Evolutionary conservation across 1,139 yeast species (phyloP).

Genomic region (Candida sp.): DNA sequence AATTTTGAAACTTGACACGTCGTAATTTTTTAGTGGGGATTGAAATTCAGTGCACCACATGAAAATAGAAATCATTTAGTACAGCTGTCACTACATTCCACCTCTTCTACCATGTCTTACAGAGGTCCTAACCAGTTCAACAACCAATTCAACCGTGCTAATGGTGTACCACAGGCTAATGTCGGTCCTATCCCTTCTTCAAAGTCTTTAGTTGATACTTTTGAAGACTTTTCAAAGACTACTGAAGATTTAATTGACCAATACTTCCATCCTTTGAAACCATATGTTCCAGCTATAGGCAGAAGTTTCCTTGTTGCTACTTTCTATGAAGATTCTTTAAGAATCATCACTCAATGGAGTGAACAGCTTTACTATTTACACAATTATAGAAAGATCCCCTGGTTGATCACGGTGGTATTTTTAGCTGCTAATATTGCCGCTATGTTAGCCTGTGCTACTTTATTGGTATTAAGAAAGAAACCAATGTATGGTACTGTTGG

Average conservation of each 20-base stretch:
- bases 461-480: constrained; percentile 69
- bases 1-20: not conserved
- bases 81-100: no score
- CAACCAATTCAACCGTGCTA: constrained; percentile 20
- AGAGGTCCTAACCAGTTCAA: constrained; percentile 34
- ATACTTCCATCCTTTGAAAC: constrained; percentile 52
- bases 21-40: not conserved
- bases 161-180: constrained; percentile 14
- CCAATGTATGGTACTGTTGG: constrained; percentile 72
- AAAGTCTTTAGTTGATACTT: constrained; percentile 30
- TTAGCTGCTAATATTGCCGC: constrained; percentile 59
- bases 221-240: constrained; percentile 44
- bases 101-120: constrained; percentile 29
- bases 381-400: constrained; percentile 77
- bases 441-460: constrained; percentile 73
- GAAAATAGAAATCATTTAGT: no score
- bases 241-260: constrained; percentile 48
- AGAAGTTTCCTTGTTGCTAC: constrained; percentile 92
- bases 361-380: constrained; percentile 87
- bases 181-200: constrained; percentile 24
- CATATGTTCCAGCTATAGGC: constrained; percentile 83
- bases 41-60: no score
- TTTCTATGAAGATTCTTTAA: constrained; percentile 83
- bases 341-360: constrained; percentile 86
- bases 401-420: constrained; percentile 69